These are phyloP conservation scores for Geosmithia putterillii DNA, from an alignment of 2,329 filamentous ascomycete species.

Conservation along the genomic window DNA sequence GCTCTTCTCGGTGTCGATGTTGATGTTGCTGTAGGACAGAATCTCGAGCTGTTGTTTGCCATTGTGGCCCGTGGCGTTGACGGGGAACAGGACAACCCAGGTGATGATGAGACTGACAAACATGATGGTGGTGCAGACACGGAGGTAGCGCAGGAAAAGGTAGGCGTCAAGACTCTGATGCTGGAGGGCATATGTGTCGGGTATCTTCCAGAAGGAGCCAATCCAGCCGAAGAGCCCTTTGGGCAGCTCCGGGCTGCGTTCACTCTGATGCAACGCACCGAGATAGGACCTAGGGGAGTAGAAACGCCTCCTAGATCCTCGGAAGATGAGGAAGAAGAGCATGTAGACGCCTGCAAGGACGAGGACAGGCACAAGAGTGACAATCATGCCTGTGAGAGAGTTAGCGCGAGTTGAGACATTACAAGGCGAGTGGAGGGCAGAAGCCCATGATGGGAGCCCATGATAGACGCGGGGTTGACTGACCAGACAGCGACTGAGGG, in stretches of 20 bases:
- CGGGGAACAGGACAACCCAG: constrained; percentile 72
- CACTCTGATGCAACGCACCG: constrained; percentile 13
- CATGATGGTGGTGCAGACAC: constrained; percentile 64
- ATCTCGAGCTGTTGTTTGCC: constrained; percentile 47
- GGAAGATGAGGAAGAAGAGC: constrained; percentile 35
- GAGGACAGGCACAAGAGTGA: constrained; percentile 41
- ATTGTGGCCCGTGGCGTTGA: constrained; percentile 72
- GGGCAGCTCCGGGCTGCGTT: constrained; percentile 43
- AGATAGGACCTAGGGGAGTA: constrained; percentile 41
- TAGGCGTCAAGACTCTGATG: constrained; percentile 85
- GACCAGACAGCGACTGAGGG: constrained; percentile 23
- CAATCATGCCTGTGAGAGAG: constrained; percentile 22
- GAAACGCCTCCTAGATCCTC: constrained; percentile 35
- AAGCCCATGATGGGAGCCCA: neutral
- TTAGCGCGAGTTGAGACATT: neutral
- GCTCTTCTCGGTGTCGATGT: constrained; percentile 42
- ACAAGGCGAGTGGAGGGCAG: too few species aligned
- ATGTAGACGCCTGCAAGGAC: constrained; percentile 35
- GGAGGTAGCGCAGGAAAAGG: constrained; percentile 76
- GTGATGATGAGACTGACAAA: constrained; percentile 71
- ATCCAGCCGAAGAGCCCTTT: constrained; percentile 52
- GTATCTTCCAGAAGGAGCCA: constrained; percentile 44
- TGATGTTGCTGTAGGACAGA: constrained; percentile 24
- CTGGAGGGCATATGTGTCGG: constrained; percentile 70
- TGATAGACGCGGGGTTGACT: constrained; percentile 2